Conservation (phyloP, 108 stramenopile species). For the Pseudonitzschia delicatissima region DNA sequence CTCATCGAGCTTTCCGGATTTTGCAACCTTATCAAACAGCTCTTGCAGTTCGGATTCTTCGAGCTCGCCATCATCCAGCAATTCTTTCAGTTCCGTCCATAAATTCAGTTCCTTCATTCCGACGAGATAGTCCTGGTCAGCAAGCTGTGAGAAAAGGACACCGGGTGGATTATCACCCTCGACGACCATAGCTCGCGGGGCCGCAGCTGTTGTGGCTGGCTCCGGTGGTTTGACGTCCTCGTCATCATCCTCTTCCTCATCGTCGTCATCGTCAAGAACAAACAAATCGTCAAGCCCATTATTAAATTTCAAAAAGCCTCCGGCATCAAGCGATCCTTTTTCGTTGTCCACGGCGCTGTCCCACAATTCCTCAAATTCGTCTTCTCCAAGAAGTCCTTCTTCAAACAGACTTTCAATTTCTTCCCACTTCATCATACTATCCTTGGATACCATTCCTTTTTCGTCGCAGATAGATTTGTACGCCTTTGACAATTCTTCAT, state of each 20-base stretch:
- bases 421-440: slow-evolving; percentile 54
- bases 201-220: slow-evolving; percentile 8
- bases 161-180: slow-evolving; percentile 59
- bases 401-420: slow-evolving; percentile 65
- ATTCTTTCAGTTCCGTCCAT: slow-evolving; percentile 74
- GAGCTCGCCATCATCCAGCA: slow-evolving; percentile 66
- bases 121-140: slow-evolving; percentile 56
- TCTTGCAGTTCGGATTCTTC: slow-evolving; percentile 54
- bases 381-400: slow-evolving; percentile 68
- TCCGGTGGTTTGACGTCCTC: slow-evolving; percentile 17
- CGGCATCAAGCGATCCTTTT: slow-evolving; percentile 41
- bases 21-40: slow-evolving; percentile 37
- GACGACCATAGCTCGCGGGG: slow-evolving; percentile 23
- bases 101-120: slow-evolving; percentile 50
- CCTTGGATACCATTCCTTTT: slow-evolving; percentile 36
- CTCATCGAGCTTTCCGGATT: slow-evolving; percentile 46
- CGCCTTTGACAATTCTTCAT: slow-evolving; percentile 37
- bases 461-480: slow-evolving; percentile 41
- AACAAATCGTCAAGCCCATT: slow-evolving; percentile 70
- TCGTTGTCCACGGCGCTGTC: slow-evolving; percentile 28
- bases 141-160: slow-evolving; percentile 65
- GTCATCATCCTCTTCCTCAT: slow-evolving; percentile 34
- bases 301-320: slow-evolving; percentile 74
- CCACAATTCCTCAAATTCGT: slow-evolving; percentile 77
- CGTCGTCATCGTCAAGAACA: slow-evolving; percentile 64